Evolutionary conservation across 495 filamentous ascomycete genomes (phyloP).

Genomic region (Hypoxylon lienhwacheense): DNA sequence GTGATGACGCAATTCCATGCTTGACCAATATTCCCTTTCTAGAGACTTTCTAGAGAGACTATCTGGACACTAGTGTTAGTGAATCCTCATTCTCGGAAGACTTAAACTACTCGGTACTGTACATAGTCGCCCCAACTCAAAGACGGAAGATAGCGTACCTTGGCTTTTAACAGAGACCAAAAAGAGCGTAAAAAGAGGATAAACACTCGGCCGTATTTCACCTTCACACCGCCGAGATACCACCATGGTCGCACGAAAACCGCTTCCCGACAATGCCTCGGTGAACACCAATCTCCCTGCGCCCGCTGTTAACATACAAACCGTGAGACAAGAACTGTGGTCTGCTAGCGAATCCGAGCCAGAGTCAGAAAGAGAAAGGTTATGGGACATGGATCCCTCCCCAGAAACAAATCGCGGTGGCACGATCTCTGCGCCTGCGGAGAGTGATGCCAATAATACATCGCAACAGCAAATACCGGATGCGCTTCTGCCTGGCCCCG

Average conservation of each 20-base stretch:
- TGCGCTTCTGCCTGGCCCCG: conserved; percentile 26
- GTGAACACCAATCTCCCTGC: conserved; percentile 29
- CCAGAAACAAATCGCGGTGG: conserved; percentile 9
- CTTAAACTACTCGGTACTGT: no score
- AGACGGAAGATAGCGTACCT: not conserved
- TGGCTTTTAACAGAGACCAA: not conserved
- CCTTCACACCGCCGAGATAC: conserved; percentile 22
- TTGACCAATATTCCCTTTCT: conserved; percentile 14
- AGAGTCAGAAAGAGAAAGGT: conserved; percentile 38
- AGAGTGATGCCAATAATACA: conserved; percentile 6
- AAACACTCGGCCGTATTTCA: conserved; percentile 23
- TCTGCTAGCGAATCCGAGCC: conserved; percentile 41
- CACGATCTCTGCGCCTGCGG: conserved; percentile 13
- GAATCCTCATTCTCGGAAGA: conserved; percentile 4
- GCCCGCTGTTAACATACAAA: conserved; percentile 38
- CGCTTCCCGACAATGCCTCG: conserved; percentile 41
- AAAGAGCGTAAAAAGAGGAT: no score
- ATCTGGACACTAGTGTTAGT: no score
- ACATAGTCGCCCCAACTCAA: not conserved
- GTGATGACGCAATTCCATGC: conserved; percentile 29
- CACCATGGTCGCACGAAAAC: conserved; percentile 44
- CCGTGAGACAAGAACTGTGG: conserved; percentile 38
- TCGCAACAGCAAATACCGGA: conserved; percentile 34
- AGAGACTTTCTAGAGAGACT: no score
- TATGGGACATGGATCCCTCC: conserved; percentile 40